phyloP scores from a whole-genome alignment of 257 asterid species.

The Solanum piurae region DNA sequence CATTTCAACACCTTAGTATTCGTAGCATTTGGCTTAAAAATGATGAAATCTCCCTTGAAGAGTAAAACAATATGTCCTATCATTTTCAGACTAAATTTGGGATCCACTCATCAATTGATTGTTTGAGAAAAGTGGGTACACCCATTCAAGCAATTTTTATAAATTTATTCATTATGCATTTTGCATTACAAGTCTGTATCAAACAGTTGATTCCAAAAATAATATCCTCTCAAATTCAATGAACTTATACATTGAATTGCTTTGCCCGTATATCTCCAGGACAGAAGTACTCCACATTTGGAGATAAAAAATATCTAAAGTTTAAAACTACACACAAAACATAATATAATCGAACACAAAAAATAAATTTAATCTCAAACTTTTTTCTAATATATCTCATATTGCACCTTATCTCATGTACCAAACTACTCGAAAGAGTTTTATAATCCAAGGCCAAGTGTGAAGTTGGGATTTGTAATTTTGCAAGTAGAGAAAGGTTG shows the following conservation, averaged over 20 bases:
- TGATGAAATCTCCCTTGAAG: neutral
- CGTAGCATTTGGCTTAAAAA: neutral
- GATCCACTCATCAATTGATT: neutral
- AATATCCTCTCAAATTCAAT: neutral
- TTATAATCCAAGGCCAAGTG: neutral
- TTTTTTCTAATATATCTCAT: neutral
- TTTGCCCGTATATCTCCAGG: neutral
- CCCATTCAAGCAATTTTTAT: neutral
- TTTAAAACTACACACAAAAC: neutral
- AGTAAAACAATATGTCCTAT: neutral
- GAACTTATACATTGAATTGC: neutral
- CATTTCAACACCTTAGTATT: neutral
- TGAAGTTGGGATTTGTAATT: neutral
- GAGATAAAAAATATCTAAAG: neutral
- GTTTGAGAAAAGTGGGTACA: neutral
- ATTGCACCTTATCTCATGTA: too few species aligned
- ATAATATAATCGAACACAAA: neutral
- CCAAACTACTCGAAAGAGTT: neutral
- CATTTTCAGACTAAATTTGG: neutral
- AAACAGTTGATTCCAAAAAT: neutral
- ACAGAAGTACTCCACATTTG: neutral
- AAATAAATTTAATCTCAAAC: too few species aligned
- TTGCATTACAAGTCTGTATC: conserved; percentile 8
- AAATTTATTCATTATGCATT: conserved; percentile 1
- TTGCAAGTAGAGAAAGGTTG: neutral